Evolutionary conservation across 2,329 filamentous ascomycete genomes (phyloP).

Genomic region (Neodidymelliopsis sp.): DNA sequence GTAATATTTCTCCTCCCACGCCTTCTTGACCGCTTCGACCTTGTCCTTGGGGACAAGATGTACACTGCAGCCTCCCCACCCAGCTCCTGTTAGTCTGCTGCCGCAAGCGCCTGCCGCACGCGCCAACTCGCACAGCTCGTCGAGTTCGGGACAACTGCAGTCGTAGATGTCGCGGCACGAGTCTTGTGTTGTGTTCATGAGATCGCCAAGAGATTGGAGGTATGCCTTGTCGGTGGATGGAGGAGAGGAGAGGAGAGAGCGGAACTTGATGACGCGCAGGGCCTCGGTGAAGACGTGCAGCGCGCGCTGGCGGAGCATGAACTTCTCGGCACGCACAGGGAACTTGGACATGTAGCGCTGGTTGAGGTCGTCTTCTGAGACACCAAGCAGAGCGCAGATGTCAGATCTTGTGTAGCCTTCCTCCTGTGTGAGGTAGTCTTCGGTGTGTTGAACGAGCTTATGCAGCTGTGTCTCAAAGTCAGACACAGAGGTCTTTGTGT

Average conservation of each 20-base stretch:
- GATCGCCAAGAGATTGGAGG: slow-evolving; percentile 74
- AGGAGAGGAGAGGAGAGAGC: slow-evolving; percentile 69
- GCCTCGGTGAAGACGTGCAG: slow-evolving; percentile 93
- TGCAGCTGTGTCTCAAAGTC: slow-evolving; percentile 70
- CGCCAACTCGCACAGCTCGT: slow-evolving; percentile 84
- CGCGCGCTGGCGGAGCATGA: slow-evolving; percentile 87
- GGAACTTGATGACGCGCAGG: slow-evolving; percentile 83
- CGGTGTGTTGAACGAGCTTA: slow-evolving; percentile 73
- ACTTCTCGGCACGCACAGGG: slow-evolving; percentile 84
- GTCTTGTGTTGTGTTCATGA: slow-evolving; percentile 89
- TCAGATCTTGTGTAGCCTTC: slow-evolving; percentile 90
- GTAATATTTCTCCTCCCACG: slow-evolving; percentile 85
- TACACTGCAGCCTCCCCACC: slow-evolving; percentile 96
- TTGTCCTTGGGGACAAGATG: slow-evolving; percentile 88
- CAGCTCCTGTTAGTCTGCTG: slow-evolving; percentile 86
- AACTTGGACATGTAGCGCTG: slow-evolving; percentile 84
- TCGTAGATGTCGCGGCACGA: slow-evolving; percentile 89
- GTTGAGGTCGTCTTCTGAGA: slow-evolving; percentile 76
- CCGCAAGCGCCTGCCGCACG: slow-evolving; percentile 81
- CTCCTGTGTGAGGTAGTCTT: slow-evolving; percentile 75
- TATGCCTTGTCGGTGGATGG: slow-evolving; percentile 65
- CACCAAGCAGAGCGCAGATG: slow-evolving; percentile 74
- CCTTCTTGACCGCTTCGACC: slow-evolving; percentile 77
- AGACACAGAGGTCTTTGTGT: slow-evolving; percentile 54
- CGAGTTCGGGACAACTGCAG: slow-evolving; percentile 92